Percentiles rank a stretch among this genome's conserved stretches.
These are phyloP conservation scores for Talaromyces liani DNA, from an alignment of 495 filamentous ascomycete genomes.

Conservation along the genomic window DNA sequence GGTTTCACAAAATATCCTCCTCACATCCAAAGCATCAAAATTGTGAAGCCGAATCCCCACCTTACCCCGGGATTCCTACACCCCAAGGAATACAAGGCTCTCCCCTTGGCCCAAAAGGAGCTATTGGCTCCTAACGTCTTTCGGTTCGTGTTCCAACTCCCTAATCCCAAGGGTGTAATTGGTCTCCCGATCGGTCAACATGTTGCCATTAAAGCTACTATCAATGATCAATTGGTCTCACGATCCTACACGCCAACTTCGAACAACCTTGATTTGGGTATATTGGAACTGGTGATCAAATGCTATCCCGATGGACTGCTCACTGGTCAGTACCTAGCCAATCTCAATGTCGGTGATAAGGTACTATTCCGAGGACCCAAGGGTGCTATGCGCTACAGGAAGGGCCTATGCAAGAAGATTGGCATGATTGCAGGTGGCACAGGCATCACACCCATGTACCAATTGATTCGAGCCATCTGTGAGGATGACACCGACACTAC, in stretches of 20 bases:
- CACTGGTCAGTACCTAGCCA: slow-evolving; percentile 38
- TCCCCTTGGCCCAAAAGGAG: slow-evolving; percentile 37
- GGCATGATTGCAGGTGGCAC: slow-evolving; percentile 9
- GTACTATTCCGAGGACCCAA: slow-evolving; percentile 43
- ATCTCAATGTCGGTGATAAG: slow-evolving; percentile 31
- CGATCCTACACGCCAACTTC: slow-evolving; percentile 46
- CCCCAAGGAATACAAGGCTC: slow-evolving; percentile 34
- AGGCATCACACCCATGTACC: slow-evolving; percentile 37
- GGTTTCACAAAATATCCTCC: slow-evolving; percentile 35
- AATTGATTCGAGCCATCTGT: slow-evolving; percentile 46
- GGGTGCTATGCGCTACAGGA: slow-evolving; percentile 36
- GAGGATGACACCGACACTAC: slow-evolving; percentile 42
- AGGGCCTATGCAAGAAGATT: slow-evolving; percentile 27
- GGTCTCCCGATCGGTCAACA: slow-evolving; percentile 49
- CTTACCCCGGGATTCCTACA: slow-evolving; percentile 33
- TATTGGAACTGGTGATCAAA: slow-evolving; percentile 41
- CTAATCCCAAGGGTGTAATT: slow-evolving; percentile 27
- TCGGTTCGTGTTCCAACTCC: slow-evolving; percentile 41
- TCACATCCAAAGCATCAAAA: slow-evolving; percentile 22
- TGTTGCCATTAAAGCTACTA: slow-evolving; percentile 37
- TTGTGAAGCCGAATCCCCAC: slow-evolving; percentile 25
- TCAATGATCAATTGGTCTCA: slow-evolving; percentile 35
- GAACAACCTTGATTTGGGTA: slow-evolving; percentile 42
- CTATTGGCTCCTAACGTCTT: slow-evolving; percentile 38
- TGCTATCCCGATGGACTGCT: slow-evolving; percentile 42